Conservation (phyloP, 306 rosid species). For the Rosa chinensis region DNA sequence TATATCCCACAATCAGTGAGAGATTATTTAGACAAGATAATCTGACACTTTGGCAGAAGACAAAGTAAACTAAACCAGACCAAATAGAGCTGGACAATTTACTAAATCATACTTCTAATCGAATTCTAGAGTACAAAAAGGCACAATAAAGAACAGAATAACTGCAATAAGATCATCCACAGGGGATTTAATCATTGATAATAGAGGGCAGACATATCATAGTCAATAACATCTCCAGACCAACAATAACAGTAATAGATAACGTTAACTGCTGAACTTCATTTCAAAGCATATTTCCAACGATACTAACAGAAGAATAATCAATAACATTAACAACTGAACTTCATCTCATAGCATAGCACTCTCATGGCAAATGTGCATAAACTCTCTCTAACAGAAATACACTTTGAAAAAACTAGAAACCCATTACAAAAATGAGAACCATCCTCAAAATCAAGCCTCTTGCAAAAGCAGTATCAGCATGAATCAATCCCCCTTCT, state of each 20-base stretch:
- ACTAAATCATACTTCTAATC: too few species aligned
- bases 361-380: neutral
- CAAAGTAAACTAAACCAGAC: too few species aligned
- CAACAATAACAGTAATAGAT: neutral
- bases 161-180: too few species aligned
- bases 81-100: too few species aligned
- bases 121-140: too few species aligned
- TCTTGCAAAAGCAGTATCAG: neutral
- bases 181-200: too few species aligned
- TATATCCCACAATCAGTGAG: too few species aligned
- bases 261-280: neutral
- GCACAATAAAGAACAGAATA: too few species aligned
- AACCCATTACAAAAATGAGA: neutral
- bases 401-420: neutral
- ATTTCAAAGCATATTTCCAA: neutral
- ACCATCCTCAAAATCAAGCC: neutral
- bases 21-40: too few species aligned
- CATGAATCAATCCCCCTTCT: constrained; percentile 35
- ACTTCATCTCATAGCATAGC: neutral
- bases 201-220: too few species aligned
- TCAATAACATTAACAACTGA: neutral
- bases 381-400: neutral
- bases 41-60: too few species aligned
- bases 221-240: neutral
- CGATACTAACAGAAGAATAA: neutral